Evolutionary conservation across 352 stramenopile genomes (phyloP), one percentile per base, ranked within the genome.

Genomic region (Globisporangium recalcitrans): DNA sequence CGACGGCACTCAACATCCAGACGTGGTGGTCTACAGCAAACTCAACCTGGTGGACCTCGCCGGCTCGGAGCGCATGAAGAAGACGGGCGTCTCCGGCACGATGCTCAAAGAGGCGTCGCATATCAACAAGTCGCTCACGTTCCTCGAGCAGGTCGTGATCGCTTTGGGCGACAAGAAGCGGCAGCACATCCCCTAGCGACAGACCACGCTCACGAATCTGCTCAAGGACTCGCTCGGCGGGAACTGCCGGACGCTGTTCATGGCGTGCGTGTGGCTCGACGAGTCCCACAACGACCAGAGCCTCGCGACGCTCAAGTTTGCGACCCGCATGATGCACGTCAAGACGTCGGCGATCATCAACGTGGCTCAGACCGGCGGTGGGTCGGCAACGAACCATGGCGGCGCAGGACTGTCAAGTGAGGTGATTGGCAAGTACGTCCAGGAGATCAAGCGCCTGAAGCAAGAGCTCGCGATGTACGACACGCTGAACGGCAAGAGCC

Each of bases 21-120:
- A 63, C 21, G 61, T 65, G n/a, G 63, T 74, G 9, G 70, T 86
- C 22, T 85, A 82, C 63, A 90, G 88, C 66, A 98, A 97, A 62
- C 78, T 98, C 34, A 96, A 97, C 61, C 85, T 98, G 22, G 91
- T 98, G 10, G 92, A 98, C 64, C 78, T 98, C 31, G 93, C 93
- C 0, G 92, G 92, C 10, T 97, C 90, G 5, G 93, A 98, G 71
- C 97, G 96, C 51, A 97, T 90, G 75, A 90, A 95, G 60, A 82
- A 83, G 32, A 85, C 81, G 1, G 71, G 73, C 19, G 74, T 83
- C n/a, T 74, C 75, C 4, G 82, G 80, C 7, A 79, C 77, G 34
- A 76, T 75, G 49, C 69, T 81, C 3, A 78, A 76, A 8, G 73
- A 80, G 14, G 71, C 81, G 5, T 79, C 77, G 26, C 81, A 87